These are phyloP conservation scores for Daldinia bambusicola DNA, from an alignment of 495 filamentous ascomycete genomes.

Conservation along the genomic window DNA sequence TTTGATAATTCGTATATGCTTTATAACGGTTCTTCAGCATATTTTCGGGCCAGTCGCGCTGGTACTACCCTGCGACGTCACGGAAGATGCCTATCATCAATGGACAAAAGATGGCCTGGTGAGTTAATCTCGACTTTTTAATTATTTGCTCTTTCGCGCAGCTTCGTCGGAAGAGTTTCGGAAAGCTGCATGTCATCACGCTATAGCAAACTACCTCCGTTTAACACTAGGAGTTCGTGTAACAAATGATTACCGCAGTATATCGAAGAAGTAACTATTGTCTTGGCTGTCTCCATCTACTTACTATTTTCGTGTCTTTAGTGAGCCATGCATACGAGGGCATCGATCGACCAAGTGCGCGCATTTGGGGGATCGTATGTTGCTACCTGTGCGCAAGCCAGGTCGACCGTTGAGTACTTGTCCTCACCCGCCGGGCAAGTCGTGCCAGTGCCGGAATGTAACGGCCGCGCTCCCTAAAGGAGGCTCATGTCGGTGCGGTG, in stretches of 20 bases:
- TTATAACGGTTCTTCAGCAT: constrained; percentile 8
- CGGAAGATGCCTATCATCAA: constrained; percentile 65
- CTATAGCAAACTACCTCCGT: constrained; percentile 30
- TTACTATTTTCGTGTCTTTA: constrained; percentile 46
- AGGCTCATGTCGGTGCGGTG: constrained; percentile 60
- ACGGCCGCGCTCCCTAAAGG: constrained; percentile 64
- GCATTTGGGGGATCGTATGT: constrained; percentile 75
- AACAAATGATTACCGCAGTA: constrained; percentile 19
- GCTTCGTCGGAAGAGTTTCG: constrained; percentile 19
- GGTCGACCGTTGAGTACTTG: constrained; percentile 81
- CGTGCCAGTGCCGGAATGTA: constrained; percentile 59
- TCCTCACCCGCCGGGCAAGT: constrained; percentile 71
- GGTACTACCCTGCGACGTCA: constrained; percentile 18
- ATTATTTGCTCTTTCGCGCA: constrained; percentile 18
- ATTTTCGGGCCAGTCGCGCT: constrained; percentile 19
- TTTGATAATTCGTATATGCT: constrained; percentile 16
- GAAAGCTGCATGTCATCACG: constrained; percentile 34
- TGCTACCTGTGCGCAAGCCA: constrained; percentile 83
- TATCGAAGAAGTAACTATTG: constrained; percentile 1
- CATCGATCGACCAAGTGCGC: constrained; percentile 87
- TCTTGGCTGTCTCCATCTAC: constrained; percentile 41
- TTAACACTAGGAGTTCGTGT: constrained; percentile 18
- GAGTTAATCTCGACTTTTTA: constrained; percentile 43
- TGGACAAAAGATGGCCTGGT: constrained; percentile 70
- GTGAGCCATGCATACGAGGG: constrained; percentile 85